Conservation (phyloP, 257 asterid species). For the Capsicum baccatum region DNA sequence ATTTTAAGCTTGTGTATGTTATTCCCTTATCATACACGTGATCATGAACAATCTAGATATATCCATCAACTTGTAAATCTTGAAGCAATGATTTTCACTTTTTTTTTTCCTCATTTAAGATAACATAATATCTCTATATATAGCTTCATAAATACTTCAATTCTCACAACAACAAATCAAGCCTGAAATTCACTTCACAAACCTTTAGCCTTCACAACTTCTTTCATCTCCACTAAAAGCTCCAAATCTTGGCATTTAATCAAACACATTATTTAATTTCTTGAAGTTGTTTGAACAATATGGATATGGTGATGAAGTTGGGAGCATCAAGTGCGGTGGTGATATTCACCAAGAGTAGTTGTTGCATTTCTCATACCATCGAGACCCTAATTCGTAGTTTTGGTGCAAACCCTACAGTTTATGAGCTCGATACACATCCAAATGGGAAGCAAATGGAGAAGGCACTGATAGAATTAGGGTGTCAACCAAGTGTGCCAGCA, state of each 20-base stretch:
- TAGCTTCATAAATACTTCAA: background rate
- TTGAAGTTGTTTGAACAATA: background rate
- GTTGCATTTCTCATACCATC: constrained; percentile 10
- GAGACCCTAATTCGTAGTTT: background rate
- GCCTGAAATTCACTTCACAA: background rate
- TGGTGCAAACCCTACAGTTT: background rate
- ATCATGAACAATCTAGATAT: constrained; percentile 3
- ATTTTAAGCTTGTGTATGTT: background rate
- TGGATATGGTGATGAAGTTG: constrained; percentile 22
- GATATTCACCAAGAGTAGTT: background rate
- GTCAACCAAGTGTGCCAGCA: constrained; percentile 27
- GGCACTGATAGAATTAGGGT: background rate
- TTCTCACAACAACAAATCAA: background rate
- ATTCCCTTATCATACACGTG: background rate
- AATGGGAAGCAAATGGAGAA: constrained; percentile 25
- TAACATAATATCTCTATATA: background rate
- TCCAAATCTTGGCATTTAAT: background rate
- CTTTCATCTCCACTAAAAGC: background rate
- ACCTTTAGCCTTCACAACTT: background rate
- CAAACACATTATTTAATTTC: background rate
- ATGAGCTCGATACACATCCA: background rate
- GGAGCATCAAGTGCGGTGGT: background rate
- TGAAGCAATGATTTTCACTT: background rate
- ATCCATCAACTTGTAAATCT: background rate
- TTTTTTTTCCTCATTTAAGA: background rate